phyloP scores from a whole-genome alignment of 106 monocot genomes.

The Cymbidium sinense region DNA sequence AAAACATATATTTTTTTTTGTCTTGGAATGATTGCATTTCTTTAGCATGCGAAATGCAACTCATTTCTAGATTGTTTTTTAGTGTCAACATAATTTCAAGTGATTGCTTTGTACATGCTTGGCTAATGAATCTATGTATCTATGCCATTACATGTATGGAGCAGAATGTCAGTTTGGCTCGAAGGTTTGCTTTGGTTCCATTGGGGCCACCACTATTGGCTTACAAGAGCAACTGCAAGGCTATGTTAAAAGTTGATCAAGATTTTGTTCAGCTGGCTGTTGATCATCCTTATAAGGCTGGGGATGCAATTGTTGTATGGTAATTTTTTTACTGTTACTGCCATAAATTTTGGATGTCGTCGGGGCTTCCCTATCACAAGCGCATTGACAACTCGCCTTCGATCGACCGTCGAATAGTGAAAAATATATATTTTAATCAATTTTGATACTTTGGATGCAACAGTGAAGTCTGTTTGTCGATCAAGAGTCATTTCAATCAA shows the following conservation, averaged over 20 bases:
- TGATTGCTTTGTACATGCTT: not conserved
- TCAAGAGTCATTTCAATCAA: no score
- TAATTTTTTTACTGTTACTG: constrained; percentile 27
- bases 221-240: constrained; percentile 99
- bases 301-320: constrained; percentile 87
- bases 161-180: constrained; percentile 96
- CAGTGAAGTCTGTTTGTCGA: no score
- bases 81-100: not conserved
- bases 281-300: constrained; percentile 90
- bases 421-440: no score
- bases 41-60: not conserved
- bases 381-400: no score
- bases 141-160: not conserved
- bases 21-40: not conserved
- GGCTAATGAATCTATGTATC: not conserved
- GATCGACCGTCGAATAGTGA: no score
- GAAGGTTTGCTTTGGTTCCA: constrained; percentile 98
- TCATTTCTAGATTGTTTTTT: not conserved
- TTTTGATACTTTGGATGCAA: no score
- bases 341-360: not conserved
- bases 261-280: constrained; percentile 82
- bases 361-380: no score
- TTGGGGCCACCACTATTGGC: constrained; percentile 88
- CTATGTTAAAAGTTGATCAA: constrained; percentile 77
- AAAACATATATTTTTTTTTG: not conserved